These are phyloP conservation scores for Clavulina sp. DNA, from an alignment of 768 basidiomycete species.

Conservation along the genomic window DNA sequence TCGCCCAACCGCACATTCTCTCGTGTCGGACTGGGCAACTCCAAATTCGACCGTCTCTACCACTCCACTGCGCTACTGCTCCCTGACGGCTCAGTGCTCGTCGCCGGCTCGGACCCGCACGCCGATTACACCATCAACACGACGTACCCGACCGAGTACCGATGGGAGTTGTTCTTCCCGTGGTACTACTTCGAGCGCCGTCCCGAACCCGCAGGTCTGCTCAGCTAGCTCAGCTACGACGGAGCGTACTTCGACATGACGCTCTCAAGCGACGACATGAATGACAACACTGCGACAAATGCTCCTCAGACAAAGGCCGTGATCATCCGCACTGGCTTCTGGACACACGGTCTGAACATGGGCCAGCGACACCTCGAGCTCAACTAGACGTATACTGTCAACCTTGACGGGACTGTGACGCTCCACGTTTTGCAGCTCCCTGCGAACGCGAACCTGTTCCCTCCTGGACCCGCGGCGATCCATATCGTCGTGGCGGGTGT, in stretches of 20 bases:
- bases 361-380: conserved; percentile 43
- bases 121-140: conserved; percentile 35
- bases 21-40: conserved; percentile 37
- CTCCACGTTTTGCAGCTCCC: conserved; percentile 44
- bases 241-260: conserved; percentile 23
- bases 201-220: conserved; percentile 20
- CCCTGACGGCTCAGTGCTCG: conserved; percentile 53
- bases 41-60: conserved; percentile 59
- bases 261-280: conserved; percentile 19
- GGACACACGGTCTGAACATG: conserved; percentile 18
- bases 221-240: conserved; percentile 22
- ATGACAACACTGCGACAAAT: conserved; percentile 28
- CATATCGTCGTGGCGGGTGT: conserved; percentile 46
- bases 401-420: conserved; percentile 22
- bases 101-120: conserved; percentile 72
- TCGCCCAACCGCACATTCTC: conserved; percentile 48
- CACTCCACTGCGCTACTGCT: conserved; percentile 57
- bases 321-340: conserved; percentile 26
- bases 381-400: conserved; percentile 29
- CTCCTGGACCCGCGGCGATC: conserved; percentile 68
- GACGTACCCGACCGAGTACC: conserved; percentile 69
- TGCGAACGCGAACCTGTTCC: conserved; percentile 45
- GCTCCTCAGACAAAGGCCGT: conserved; percentile 36
- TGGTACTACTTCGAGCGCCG: conserved; percentile 38
- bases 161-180: conserved; percentile 73